phyloP scores from a whole-genome alignment of 805 yeast genomes.

The Ogataea paradorogensis region DNA sequence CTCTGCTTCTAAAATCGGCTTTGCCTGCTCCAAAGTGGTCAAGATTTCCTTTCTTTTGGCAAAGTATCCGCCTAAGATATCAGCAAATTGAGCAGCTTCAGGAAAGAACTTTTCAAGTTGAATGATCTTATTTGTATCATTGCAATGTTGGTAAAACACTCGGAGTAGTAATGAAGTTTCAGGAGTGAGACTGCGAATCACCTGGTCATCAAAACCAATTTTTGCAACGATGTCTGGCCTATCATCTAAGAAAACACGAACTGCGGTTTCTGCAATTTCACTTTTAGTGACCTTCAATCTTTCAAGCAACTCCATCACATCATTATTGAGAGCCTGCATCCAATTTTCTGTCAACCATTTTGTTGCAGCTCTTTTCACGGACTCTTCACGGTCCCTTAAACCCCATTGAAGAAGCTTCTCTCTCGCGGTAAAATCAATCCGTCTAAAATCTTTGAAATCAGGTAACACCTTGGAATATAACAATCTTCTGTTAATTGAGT shows the following conservation, averaged over 20 bases:
- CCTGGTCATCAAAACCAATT: conserved; percentile 57
- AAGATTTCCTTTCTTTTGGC: conserved; percentile 39
- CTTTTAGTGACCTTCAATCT: conserved; percentile 68
- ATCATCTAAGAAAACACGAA: conserved; percentile 58
- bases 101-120: conserved; percentile 70
- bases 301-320: conserved; percentile 68
- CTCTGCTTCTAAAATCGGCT: conserved; percentile 19
- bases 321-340: conserved; percentile 66
- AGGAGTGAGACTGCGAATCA: conserved; percentile 68
- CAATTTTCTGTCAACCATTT: conserved; percentile 69
- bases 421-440: conserved; percentile 51
- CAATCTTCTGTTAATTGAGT: conserved; percentile 65
- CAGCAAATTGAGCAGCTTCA: conserved; percentile 71
- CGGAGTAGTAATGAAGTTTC: conserved; percentile 75
- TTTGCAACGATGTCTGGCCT: conserved; percentile 61
- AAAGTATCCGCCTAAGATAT: conserved; percentile 54
- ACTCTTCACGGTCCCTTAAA: conserved; percentile 75
- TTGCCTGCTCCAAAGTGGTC: conserved; percentile 24
- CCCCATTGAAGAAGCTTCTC: conserved; percentile 81
- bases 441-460: conserved; percentile 58
- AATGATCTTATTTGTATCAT: conserved; percentile 47
- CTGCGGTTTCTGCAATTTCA: conserved; percentile 62
- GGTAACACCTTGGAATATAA: conserved; percentile 68
- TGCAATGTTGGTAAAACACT: conserved; percentile 63
- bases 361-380: conserved; percentile 69